Percentiles rank a stretch among this genome's conserved stretches.
Conservation (phyloP, 2,329 filamentous ascomycete genomes). For the Xylariomycetidae sp. region DNA sequence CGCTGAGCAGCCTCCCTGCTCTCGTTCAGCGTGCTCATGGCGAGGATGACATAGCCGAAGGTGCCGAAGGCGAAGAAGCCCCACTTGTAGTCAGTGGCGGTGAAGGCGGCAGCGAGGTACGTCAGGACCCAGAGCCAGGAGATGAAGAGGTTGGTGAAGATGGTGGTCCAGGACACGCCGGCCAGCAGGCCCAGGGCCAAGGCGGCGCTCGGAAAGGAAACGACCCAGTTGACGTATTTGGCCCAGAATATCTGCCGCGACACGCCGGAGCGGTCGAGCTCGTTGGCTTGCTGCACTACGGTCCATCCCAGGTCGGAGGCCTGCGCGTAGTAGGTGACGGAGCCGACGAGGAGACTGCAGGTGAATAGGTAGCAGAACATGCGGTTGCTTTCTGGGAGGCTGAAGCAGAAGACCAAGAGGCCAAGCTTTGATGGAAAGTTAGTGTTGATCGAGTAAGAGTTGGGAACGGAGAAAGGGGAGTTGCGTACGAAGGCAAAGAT, state of each 20-base stretch:
- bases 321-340: constrained; percentile 44
- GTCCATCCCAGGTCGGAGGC: constrained; percentile 45
- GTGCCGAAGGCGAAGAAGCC: constrained; percentile 49
- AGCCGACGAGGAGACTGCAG: constrained; percentile 39
- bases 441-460: too few relatives aligned
- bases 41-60: constrained; percentile 39
- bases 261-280: constrained; percentile 16
- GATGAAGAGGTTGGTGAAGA: constrained; percentile 41
- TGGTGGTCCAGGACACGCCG: constrained; percentile 48
- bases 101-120: constrained; percentile 43
- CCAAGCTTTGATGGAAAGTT: too few relatives aligned
- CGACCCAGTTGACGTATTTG: constrained; percentile 45
- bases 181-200: constrained; percentile 42
- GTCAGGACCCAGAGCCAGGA: constrained; percentile 44
- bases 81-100: constrained; percentile 45
- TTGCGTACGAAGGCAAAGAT: constrained; percentile 28
- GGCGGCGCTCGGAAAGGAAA: constrained; percentile 38
- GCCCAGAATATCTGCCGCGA: constrained; percentile 46
- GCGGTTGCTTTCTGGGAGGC: constrained; percentile 37
- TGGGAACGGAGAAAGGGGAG: neutral
- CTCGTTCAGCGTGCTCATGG: constrained; percentile 34
- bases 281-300: too few relatives aligned
- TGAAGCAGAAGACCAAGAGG: constrained; percentile 33
- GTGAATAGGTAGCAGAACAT: constrained; percentile 51
- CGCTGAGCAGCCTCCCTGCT: constrained; percentile 32